Percentiles rank a stretch among this genome's conserved stretches.
Evolutionary conservation across 2,329 filamentous ascomycete species (phyloP).

Genomic region (Paraphoma chrysanthemicola): DNA sequence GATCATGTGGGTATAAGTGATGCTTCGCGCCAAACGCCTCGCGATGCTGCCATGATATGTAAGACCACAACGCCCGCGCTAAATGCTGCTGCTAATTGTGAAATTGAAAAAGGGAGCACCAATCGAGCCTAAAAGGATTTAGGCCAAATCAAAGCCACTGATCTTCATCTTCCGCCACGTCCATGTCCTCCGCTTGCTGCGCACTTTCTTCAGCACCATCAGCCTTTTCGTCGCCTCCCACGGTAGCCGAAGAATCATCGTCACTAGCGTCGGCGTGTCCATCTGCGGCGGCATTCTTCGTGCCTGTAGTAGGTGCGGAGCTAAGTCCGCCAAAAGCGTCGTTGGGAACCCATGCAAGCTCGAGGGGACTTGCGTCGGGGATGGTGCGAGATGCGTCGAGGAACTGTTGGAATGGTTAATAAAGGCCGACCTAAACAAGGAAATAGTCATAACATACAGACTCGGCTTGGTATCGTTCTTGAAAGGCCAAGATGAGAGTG

Average conservation of each 20-base stretch:
- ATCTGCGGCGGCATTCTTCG: not conserved
- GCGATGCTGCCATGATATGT: too few species aligned
- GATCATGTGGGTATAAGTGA: too few species aligned
- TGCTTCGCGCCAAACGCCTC: too few species aligned
- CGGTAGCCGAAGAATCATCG: constrained; percentile 17
- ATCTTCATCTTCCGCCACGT: constrained; percentile 45
- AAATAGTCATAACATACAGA: constrained; percentile 44
- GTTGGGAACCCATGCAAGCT: constrained; percentile 68
- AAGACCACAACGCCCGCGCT: not conserved
- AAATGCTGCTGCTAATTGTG: too few species aligned
- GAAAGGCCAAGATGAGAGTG: constrained; percentile 51
- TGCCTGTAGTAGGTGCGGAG: not conserved
- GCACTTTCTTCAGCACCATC: constrained; percentile 20
- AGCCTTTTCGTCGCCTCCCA: constrained; percentile 11
- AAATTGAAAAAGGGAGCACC: too few species aligned
- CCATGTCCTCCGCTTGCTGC: constrained; percentile 36
- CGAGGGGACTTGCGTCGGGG: constrained; percentile 68
- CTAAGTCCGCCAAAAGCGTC: constrained; percentile 24
- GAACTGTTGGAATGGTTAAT: constrained; percentile 45
- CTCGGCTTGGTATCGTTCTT: constrained; percentile 68
- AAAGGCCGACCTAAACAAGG: not conserved
- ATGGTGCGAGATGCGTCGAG: constrained; percentile 64
- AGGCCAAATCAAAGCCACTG: constrained; percentile 28
- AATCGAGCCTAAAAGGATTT: too few species aligned
- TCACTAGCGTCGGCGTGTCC: constrained; percentile 10